Base-by-base conservation (phyloP, 2,329 filamentous ascomycete species). In the Xylaria sp. region DNA sequence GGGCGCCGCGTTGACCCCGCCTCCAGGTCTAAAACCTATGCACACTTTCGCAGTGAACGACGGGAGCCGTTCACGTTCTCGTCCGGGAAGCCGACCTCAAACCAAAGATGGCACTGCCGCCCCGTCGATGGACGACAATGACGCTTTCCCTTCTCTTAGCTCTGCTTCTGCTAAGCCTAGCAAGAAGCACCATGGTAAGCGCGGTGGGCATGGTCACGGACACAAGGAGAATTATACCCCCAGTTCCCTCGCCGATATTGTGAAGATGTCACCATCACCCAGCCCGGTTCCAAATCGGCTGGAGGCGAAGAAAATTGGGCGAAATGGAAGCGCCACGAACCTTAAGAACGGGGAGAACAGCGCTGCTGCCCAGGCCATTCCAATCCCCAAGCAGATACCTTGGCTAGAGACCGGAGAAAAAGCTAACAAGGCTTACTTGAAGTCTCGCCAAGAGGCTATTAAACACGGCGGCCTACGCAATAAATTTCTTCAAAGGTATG, bases 391-490 rank as follows among this genome's bases (percentile, higher is more conserved):
- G 77, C 92, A 97, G 74, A 93, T 99, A 55, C 96, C 96, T 0
- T 99, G 96, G 96, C 83, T 98, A 4, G 95, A 97, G 80, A 98
- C 96, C 2, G 96, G 96, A 25, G 90, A 95, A 61, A 89, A 89
- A 71, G 93, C 93, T 72, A 98, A 99, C 79, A 94, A 94, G 80
- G 91, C 93, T 28, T 99, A 99, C 79, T 88, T 99, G 73, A 97
- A 97, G 82, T 93, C 94, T 73, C 91, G 96, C 61, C 92, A 94
- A 76, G 95, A 98, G 81, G 96, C 96, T 66, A 97, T 99, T 79
- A 97, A 97, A 81, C 96, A 99, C 78, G 96, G 96, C 73, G 96
- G 94, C 73, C 88, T 97, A 78, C 89, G 96, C 70, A 99, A 98
- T 80, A 98, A 98, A 79, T 99, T 98, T 75, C 82, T 99, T 63